These are phyloP conservation scores for Suillus paluster DNA, from an alignment of 768 basidiomycete species.

Conservation along the genomic window DNA sequence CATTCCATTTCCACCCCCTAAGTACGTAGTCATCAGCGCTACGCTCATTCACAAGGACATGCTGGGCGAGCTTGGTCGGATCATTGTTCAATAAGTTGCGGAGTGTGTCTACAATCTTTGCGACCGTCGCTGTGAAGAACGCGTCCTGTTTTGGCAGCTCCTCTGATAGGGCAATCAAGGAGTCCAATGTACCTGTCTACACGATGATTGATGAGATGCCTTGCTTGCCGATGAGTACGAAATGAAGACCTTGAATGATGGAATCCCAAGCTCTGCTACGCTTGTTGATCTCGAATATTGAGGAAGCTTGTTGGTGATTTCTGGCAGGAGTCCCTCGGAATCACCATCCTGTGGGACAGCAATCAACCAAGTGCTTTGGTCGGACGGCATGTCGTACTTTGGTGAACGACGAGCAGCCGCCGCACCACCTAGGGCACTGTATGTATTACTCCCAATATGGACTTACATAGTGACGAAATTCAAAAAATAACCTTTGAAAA, in stretches of 20 bases:
- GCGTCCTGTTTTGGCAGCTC: conserved; percentile 90
- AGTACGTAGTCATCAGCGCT: conserved; percentile 80
- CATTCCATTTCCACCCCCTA: conserved; percentile 92
- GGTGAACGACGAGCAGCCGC: conserved; percentile 12
- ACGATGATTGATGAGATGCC: conserved; percentile 17
- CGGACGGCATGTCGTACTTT: conserved; percentile 79
- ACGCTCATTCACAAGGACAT: conserved; percentile 80
- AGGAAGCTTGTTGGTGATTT: conserved; percentile 63
- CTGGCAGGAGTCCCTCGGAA: conserved; percentile 72
- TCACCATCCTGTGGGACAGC: conserved; percentile 88
- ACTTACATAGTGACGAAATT: conserved; percentile 17
- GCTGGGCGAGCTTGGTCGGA: conserved; percentile 71
- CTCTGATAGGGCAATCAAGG: conserved; percentile 87
- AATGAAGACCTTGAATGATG: conserved; percentile 84
- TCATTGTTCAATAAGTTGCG: conserved; percentile 91
- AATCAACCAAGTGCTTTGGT: conserved; percentile 94
- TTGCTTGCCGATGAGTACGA: conserved; percentile 1
- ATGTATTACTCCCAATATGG: conserved; percentile 12
- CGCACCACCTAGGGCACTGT: too few species aligned
- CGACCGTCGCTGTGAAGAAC: conserved; percentile 85
- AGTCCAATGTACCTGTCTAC: conserved; percentile 93
- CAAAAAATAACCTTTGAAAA: conserved; percentile 18
- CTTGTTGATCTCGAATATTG: conserved; percentile 53
- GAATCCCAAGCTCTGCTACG: conserved; percentile 73
- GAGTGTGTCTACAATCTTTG: conserved; percentile 93